A percentile compares a stretch with the other conserved stretches of the same genome.
These are phyloP conservation scores for Eutrema japonicum DNA, from an alignment of 345 rosid genomes.

Conservation along the genomic window DNA sequence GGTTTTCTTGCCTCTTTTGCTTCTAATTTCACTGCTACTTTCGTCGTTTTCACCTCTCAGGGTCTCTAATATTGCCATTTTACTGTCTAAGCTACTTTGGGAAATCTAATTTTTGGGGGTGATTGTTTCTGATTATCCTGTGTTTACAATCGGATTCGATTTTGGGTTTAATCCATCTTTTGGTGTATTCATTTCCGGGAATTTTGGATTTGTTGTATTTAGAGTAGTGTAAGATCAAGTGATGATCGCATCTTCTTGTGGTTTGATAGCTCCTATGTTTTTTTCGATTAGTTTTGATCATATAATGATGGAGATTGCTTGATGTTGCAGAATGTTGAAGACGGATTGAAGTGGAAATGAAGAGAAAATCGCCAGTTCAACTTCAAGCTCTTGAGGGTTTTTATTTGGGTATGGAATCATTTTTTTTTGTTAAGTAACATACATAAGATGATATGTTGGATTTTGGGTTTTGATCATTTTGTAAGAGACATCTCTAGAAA, in stretches of 20 bases:
- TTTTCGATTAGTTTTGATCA: background rate
- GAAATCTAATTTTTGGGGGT: background rate
- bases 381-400: constrained; percentile 69
- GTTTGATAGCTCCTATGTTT: background rate
- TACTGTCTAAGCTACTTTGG: background rate
- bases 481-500: constrained; percentile 1
- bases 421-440: background rate
- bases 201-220: constrained; percentile 12
- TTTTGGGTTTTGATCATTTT: background rate
- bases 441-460: background rate
- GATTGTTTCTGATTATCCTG: background rate
- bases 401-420: constrained; percentile 54
- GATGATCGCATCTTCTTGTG: constrained; percentile 25
- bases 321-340: constrained; percentile 42
- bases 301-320: constrained; percentile 9
- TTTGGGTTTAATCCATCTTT: background rate
- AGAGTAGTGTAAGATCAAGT: constrained; percentile 10
- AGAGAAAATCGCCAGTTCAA: constrained; percentile 76
- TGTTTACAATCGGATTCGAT: background rate
- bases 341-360: constrained; percentile 45
- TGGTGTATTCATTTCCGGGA: background rate
- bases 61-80: constrained; percentile 7
- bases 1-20: background rate
- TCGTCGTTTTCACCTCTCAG: background rate
- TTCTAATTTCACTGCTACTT: constrained; percentile 32